Evolutionary conservation across 2,329 filamentous ascomycete genomes (phyloP), one percentile per base, ranked within the genome.

Genomic region (Beauveria scarabaeidicola): DNA sequence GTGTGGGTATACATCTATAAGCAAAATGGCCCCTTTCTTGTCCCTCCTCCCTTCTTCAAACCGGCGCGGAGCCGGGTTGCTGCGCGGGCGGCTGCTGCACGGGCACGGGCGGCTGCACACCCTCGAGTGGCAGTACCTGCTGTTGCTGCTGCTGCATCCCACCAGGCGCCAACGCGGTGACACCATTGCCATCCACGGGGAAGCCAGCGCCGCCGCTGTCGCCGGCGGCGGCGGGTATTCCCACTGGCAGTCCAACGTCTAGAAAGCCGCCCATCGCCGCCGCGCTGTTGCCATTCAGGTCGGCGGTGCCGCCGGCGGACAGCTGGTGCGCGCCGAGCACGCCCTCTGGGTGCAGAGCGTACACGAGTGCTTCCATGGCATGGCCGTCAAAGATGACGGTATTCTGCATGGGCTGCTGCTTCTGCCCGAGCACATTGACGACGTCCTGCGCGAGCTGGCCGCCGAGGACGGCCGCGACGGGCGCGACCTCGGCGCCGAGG

Each of bases 351-450:
- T 95, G 90, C 46, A 97, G 78, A 2, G 91, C 82, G 70, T 94
- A 96, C 64, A 94, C 86, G 2, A 85, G 85, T 0, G 88, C 90
- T 64, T 89, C 83, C 73, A 90, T 89, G 50, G 81, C 82, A 66
- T 90, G 89, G 15, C 92, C 92, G 71, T 97, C 91, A 68, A 97
- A 96, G 21, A 97, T 78, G 53, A 96, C 82, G 71, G 96, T 85
- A 72, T 99, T 99, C 75, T 99, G 94, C 46, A 99, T 88, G 1
- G 94, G 94, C 73, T 97, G 94, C 75, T 97, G 91, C 44, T 89
- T 86, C 70, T 89, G 86, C 52, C 92, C 91, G 6, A 97, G 82
- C 36, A 97, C 92, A 68, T 97, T 97, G 75, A 99, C 97, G 55
- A 96, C 91, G 70, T 99, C 94, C 74, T 99, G 94, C 1, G 93